Conservation (phyloP, 2,329 filamentous ascomycete species). For the Escovopsis sp. region DNA sequence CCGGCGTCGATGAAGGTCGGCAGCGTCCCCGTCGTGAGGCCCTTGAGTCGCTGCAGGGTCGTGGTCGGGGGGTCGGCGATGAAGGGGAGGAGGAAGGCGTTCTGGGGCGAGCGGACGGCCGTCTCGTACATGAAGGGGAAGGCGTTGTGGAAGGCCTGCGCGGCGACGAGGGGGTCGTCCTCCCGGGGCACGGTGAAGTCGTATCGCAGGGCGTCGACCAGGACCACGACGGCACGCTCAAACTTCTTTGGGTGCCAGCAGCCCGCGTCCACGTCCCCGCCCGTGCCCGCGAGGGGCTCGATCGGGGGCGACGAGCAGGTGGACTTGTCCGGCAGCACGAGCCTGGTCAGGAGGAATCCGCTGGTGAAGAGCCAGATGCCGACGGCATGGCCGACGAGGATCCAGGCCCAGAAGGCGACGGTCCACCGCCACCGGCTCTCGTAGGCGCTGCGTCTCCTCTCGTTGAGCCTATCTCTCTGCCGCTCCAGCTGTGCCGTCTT, state of each 20-base stretch:
- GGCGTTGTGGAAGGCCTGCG: slow-evolving; percentile 62
- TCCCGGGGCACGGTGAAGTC: slow-evolving; percentile 72
- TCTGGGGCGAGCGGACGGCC: slow-evolving; percentile 55
- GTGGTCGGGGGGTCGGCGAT: slow-evolving; percentile 94
- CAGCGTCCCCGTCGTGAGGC: slow-evolving; percentile 83
- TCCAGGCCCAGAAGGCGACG: slow-evolving; percentile 53
- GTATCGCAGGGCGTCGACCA: slow-evolving; percentile 90
- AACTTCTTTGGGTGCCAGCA: slow-evolving; percentile 97
- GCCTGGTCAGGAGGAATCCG: slow-evolving; percentile 81
- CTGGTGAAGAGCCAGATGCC: slow-evolving; percentile 88
- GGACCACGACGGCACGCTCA: slow-evolving; percentile 74
- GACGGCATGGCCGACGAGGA: slow-evolving; percentile 59
- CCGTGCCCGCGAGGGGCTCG: slow-evolving; percentile 22
- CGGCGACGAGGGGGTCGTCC: slow-evolving; percentile 22
- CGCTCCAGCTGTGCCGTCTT: slow-evolving; percentile 26
- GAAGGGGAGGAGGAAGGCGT: slow-evolving; percentile 84
- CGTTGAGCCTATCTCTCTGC: slow-evolving; percentile 32
- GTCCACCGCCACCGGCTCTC: slow-evolving; percentile 42
- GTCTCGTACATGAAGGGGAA: slow-evolving; percentile 79
- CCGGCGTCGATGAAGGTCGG: slow-evolving; percentile 91
- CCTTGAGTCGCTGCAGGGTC: slow-evolving; percentile 84
- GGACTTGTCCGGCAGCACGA: slow-evolving; percentile 65
- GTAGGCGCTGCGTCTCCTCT: slow-evolving; percentile 32
- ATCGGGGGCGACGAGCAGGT: slow-evolving; percentile 56
- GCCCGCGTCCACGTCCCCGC: slow-evolving; percentile 35